Evolutionary conservation across 1,139 yeast species (phyloP).

Genomic region (Groenewaldozyma auringiensis): DNA sequence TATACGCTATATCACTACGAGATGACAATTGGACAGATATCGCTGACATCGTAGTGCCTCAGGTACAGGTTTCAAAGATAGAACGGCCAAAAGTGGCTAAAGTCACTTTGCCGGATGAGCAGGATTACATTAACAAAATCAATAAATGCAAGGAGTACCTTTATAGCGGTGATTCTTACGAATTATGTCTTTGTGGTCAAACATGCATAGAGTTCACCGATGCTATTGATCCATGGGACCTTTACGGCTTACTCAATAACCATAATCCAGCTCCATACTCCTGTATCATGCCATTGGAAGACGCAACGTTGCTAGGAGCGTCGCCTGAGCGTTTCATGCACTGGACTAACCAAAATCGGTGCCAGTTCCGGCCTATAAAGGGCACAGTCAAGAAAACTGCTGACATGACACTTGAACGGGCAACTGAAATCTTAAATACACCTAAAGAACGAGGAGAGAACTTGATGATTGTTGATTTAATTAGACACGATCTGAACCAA

Average conservation of each 20-base stretch:
- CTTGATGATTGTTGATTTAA: slow-evolving; percentile 92
- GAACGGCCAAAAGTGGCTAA: neutral
- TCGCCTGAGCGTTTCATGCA: slow-evolving; percentile 91
- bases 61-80: neutral
- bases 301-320: slow-evolving; percentile 66
- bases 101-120: slow-evolving; percentile 43
- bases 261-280: slow-evolving; percentile 93
- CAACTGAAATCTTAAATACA: slow-evolving; percentile 59
- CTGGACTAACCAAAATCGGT: slow-evolving; percentile 51
- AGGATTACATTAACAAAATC: slow-evolving; percentile 50
- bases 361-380: slow-evolving; percentile 89
- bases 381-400: slow-evolving; percentile 78
- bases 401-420: slow-evolving; percentile 40
- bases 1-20: slow-evolving; percentile 49
- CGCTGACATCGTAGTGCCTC: neutral
- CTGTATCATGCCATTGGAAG: slow-evolving; percentile 69
- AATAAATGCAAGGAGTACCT: slow-evolving; percentile 59
- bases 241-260: slow-evolving; percentile 62
- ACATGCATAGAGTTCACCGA: slow-evolving; percentile 46
- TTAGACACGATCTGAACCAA: slow-evolving; percentile 81
- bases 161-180: slow-evolving; percentile 85
- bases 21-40: slow-evolving; percentile 21
- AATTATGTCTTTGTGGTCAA: slow-evolving; percentile 79
- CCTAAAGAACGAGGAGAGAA: slow-evolving; percentile 96
- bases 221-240: slow-evolving; percentile 54